Conservation (phyloP, 441 rosid species). For the Pelargonium australe region DNA sequence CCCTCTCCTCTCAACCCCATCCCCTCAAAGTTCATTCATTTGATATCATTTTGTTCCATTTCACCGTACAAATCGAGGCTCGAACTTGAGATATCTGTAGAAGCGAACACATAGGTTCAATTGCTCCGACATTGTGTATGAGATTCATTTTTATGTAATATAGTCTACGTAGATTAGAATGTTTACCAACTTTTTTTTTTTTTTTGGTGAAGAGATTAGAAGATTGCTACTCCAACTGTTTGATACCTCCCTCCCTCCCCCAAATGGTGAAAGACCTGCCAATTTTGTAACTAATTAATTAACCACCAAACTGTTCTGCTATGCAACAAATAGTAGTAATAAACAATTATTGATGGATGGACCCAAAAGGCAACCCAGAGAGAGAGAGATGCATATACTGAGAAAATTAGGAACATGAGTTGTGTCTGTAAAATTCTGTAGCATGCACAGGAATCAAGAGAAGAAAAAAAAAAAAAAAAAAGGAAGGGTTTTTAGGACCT, state of each 20-base stretch:
- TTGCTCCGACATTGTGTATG: no score
- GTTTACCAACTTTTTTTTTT: no score
- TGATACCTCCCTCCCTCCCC: no score
- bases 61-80: no score
- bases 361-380: neutral
- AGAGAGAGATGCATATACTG: neutral
- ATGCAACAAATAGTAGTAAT: neutral
- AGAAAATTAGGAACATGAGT: slow-evolving; percentile 4
- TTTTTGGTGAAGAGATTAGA: no score
- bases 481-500: neutral
- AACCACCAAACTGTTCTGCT: slow-evolving; percentile 1
- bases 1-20: neutral
- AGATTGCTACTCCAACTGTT: neutral
- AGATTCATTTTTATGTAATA: no score
- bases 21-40: neutral
- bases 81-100: no score
- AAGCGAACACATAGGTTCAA: no score
- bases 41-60: no score
- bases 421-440: no score
- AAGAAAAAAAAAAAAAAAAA: neutral
- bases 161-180: no score
- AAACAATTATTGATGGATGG: slow-evolving; percentile 5
- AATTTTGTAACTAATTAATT: neutral
- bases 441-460: neutral
- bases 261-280: neutral